Evolutionary conservation across 495 filamentous ascomycete genomes (phyloP).

Genomic region (Aspergillus nanangensis): DNA sequence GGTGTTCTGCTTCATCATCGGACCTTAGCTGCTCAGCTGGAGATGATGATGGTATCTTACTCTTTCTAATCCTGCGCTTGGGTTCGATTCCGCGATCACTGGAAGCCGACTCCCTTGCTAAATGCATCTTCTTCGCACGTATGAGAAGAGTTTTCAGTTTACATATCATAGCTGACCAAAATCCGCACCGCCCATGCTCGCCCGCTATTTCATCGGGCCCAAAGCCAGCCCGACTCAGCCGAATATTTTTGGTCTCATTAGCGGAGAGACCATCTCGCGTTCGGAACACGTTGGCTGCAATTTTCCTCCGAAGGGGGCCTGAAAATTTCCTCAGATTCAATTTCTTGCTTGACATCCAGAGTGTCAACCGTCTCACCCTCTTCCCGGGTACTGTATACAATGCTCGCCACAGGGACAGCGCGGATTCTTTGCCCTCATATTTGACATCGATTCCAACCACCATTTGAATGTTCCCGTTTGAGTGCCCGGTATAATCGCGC

Average conservation of each 20-base stretch:
- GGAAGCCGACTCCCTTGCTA: neutral
- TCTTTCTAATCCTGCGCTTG: neutral
- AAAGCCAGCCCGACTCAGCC: neutral
- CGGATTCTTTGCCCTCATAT: neutral
- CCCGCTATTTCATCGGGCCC: neutral
- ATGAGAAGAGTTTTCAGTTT: neutral
- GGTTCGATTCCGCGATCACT: neutral
- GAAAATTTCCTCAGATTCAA: neutral
- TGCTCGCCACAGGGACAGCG: neutral
- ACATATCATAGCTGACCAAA: neutral
- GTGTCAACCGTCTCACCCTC: neutral
- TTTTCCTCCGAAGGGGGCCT: neutral
- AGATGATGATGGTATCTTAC: neutral
- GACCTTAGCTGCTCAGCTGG: neutral
- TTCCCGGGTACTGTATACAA: neutral
- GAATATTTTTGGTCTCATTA: neutral
- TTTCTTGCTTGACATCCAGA: neutral
- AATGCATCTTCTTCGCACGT: neutral
- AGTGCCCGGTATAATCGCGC: neutral
- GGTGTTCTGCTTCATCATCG: constrained; percentile 4
- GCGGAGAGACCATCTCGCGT: neutral
- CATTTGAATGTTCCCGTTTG: neutral
- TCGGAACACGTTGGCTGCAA: neutral
- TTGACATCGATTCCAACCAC: neutral
- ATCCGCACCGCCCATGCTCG: neutral